Percentiles rank a stretch among this genome's conserved stretches.
These are phyloP conservation scores for Verticillium nonalfalfae DNA, from an alignment of 2,329 filamentous ascomycete species.

Conservation along the genomic window DNA sequence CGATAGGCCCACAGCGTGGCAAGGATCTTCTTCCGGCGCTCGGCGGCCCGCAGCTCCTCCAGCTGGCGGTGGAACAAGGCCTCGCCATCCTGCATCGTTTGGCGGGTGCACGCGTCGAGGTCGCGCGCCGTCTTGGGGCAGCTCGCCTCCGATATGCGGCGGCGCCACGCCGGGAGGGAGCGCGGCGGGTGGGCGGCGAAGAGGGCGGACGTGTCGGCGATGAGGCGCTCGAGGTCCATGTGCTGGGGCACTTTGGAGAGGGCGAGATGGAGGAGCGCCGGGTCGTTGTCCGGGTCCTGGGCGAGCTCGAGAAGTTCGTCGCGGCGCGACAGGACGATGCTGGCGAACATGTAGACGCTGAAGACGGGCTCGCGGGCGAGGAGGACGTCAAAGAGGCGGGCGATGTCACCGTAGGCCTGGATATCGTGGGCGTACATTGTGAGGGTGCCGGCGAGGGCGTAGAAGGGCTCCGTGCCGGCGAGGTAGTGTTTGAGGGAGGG, in stretches of 20 bases:
- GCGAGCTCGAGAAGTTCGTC: slow-evolving; percentile 82
- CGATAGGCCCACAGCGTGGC: slow-evolving; percentile 58
- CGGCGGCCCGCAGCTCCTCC: slow-evolving; percentile 61
- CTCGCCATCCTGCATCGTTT: slow-evolving; percentile 61
- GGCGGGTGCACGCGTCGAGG: slow-evolving; percentile 37
- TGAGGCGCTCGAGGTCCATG: slow-evolving; percentile 73
- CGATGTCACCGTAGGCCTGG: slow-evolving; percentile 80
- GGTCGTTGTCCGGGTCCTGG: slow-evolving; percentile 66
- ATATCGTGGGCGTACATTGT: slow-evolving; percentile 98
- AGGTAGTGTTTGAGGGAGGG: slow-evolving; percentile 67
- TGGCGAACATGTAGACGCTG: slow-evolving; percentile 84
- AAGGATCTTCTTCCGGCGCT: slow-evolving; percentile 46
- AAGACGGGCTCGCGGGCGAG: slow-evolving; percentile 84
- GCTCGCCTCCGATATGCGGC: slow-evolving; percentile 63
- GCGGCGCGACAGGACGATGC: slow-evolving; percentile 75
- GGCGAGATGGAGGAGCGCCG: slow-evolving; percentile 86
- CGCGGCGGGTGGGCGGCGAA: slow-evolving; percentile 66
- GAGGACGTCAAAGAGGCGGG: slow-evolving; percentile 86
- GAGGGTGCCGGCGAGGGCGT: slow-evolving; percentile 85
- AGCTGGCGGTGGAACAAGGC: slow-evolving; percentile 65
- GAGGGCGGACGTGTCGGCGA: slow-evolving; percentile 58
- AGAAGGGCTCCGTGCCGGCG: slow-evolving; percentile 77
- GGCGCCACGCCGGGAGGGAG: slow-evolving; percentile 61
- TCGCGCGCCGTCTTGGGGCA: slow-evolving; percentile 77
- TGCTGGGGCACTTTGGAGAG: slow-evolving; percentile 80